These are phyloP conservation scores for Xylaria curta DNA, from an alignment of 495 filamentous ascomycete species.

Conservation along the genomic window DNA sequence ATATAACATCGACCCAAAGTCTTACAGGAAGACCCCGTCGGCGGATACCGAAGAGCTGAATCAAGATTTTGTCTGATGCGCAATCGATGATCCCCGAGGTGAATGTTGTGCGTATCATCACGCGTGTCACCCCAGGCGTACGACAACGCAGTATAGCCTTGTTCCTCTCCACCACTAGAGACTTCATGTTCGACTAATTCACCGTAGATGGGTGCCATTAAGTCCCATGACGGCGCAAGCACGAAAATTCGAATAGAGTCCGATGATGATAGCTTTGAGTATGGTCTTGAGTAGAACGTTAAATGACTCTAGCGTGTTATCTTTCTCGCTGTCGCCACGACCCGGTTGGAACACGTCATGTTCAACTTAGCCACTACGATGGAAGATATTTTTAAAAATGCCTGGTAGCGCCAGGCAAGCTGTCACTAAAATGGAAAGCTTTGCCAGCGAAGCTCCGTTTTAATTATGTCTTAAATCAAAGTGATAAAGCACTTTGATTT, in stretches of 20 bases:
- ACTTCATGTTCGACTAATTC: not conserved
- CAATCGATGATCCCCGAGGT: not conserved
- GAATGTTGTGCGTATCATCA: not conserved
- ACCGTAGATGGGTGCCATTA: not conserved
- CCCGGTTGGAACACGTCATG: too few relatives aligned
- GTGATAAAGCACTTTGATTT: too few relatives aligned
- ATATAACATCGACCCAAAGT: conserved; percentile 28
- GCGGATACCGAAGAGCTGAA: not conserved
- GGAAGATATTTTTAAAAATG: too few relatives aligned
- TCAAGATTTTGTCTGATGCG: not conserved
- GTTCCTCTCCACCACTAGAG: not conserved
- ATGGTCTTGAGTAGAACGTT: too few relatives aligned
- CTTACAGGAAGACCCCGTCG: not conserved
- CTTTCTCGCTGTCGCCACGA: too few relatives aligned
- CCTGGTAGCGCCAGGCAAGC: too few relatives aligned
- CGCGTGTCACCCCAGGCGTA: not conserved
- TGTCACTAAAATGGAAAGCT: too few relatives aligned
- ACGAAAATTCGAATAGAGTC: not conserved
- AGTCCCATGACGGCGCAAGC: not conserved
- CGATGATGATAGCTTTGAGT: not conserved
- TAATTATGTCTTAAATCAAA: too few relatives aligned
- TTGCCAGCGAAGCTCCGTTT: too few relatives aligned
- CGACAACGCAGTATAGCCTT: not conserved
- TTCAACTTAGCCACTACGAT: too few relatives aligned
- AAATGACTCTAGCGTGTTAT: too few relatives aligned